Evolutionary conservation across 768 basidiomycete species (phyloP).

Genomic region (Russula emetica): DNA sequence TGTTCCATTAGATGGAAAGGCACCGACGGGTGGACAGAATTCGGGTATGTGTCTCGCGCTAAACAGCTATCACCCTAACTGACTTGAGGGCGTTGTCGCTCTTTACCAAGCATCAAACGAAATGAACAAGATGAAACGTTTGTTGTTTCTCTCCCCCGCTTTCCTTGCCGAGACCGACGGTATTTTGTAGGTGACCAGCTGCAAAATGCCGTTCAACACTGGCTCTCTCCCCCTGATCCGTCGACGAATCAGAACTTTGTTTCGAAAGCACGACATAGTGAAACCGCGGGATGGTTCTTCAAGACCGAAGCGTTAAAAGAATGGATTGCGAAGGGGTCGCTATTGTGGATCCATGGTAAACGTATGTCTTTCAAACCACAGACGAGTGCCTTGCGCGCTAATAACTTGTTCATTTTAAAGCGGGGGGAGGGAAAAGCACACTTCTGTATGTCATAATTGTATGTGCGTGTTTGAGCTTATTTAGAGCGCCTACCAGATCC

Average conservation of each 20-base stretch:
- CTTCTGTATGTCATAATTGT: slow-evolving; percentile 1
- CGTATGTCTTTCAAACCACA: background rate
- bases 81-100: background rate
- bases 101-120: too few relatives aligned
- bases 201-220: background rate
- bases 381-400: fast-evolving
- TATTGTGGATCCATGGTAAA: slow-evolving; percentile 17
- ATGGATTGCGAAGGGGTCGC: background rate
- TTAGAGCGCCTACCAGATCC: background rate
- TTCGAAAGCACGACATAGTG: background rate
- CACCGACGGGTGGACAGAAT: too few relatives aligned
- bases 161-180: background rate
- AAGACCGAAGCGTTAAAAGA: background rate
- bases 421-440: slow-evolving; percentile 10
- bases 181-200: background rate
- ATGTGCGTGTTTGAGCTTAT: background rate
- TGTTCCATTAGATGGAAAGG: too few relatives aligned
- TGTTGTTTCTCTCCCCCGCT: too few relatives aligned
- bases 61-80: background rate
- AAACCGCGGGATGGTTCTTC: background rate
- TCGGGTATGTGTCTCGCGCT: background rate
- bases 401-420: background rate
- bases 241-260: background rate
- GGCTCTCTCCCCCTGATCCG: slow-evolving; percentile 2
- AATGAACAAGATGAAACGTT: background rate